Evolutionary conservation across 2,329 filamentous ascomycete species (phyloP), one percentile per base, ranked within the genome.

Genomic region (Zymoseptoria tritici): DNA sequence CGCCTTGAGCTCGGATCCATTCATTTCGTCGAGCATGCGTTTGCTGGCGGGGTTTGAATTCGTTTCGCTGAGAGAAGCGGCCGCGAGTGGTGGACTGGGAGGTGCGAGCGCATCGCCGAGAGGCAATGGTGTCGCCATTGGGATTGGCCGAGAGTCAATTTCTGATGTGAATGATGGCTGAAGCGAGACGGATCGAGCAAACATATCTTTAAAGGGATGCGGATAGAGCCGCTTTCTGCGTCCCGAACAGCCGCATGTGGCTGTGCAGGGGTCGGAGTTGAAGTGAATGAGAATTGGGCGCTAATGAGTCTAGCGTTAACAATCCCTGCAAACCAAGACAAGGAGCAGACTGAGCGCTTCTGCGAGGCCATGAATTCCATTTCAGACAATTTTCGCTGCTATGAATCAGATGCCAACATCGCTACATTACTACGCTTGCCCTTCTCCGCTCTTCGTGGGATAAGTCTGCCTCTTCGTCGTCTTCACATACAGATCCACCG

Each of bases 401-500:
- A 13, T 16, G 8, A 42, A 42, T 4, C 2, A 42, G 1, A 42
- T 42, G 36, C 36, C 36, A 6, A 13, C 16, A 42, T 42, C 36
- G 36, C 36, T 42, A 42, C 9, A 42, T 42, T 13, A 42, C 11
- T 16, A 42, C 36, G 36, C 36, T 42, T 42, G 36, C 36, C 36
- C 36, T 16, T 42, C 36, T 42, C 36, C 59, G 29, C 59, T 60
- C 59, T 58, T 58, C 19, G 58, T 61, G 9, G 81, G 81, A 78
- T 79, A 82, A 68, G 78, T 79, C 20, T 75, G 74, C 24, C 82
- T 74, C 66, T 71, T 78, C 67, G 79, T 75, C 0, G 81, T 80
- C 20, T 75, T 69, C 1, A 82, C 80, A 62, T 81, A 84, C 53
- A 84, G 57, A 66, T 84, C 84, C 36, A 77, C 76, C 1, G 82